Percentiles rank a stretch among this genome's conserved stretches.
Conservation (phyloP, 2,329 filamentous ascomycete species). For the Tricladium varicosporioides region DNA sequence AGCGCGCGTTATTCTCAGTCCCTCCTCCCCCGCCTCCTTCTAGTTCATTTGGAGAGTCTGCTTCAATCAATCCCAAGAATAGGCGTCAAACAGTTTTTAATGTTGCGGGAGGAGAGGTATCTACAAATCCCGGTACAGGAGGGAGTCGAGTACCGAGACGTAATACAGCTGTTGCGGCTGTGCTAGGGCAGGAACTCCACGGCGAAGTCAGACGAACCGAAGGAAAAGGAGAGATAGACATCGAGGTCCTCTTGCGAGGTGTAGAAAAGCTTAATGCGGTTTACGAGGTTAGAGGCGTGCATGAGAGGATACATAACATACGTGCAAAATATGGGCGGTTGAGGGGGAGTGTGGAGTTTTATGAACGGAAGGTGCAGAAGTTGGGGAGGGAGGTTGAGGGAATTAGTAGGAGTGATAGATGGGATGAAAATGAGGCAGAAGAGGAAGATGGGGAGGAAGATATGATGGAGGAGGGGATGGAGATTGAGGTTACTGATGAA, state of each 20-base stretch:
- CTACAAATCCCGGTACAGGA: constrained; percentile 48
- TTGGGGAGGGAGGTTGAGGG: constrained; percentile 71
- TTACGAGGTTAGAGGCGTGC: constrained; percentile 77
- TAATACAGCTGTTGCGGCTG: constrained; percentile 84
- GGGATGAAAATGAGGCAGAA: constrained; percentile 51
- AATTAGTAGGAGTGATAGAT: constrained; percentile 65
- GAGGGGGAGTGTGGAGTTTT: constrained; percentile 70
- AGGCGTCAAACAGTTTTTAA: constrained; percentile 66
- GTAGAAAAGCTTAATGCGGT: constrained; percentile 89
- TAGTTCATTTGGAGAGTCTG: no score
- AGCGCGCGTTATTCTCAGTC: constrained; percentile 91
- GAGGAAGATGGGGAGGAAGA: constrained; percentile 46
- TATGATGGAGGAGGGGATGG: constrained; percentile 35
- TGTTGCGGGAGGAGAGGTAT: constrained; percentile 59
- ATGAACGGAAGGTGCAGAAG: constrained; percentile 75
- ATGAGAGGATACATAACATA: constrained; percentile 71
- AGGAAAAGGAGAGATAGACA: constrained; percentile 71
- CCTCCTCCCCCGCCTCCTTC: constrained; percentile 61
- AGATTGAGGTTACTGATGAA: constrained; percentile 59
- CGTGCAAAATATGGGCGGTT: constrained; percentile 70
- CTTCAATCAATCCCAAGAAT: constrained; percentile 38
- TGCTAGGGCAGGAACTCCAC: constrained; percentile 84
- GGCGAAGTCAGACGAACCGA: constrained; percentile 65
- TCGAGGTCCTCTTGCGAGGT: constrained; percentile 79
- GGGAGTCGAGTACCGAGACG: constrained; percentile 53